phyloP scores from a whole-genome alignment of 2,329 filamentous ascomycete genomes.

The Colletotrichum ledebouriae region DNA sequence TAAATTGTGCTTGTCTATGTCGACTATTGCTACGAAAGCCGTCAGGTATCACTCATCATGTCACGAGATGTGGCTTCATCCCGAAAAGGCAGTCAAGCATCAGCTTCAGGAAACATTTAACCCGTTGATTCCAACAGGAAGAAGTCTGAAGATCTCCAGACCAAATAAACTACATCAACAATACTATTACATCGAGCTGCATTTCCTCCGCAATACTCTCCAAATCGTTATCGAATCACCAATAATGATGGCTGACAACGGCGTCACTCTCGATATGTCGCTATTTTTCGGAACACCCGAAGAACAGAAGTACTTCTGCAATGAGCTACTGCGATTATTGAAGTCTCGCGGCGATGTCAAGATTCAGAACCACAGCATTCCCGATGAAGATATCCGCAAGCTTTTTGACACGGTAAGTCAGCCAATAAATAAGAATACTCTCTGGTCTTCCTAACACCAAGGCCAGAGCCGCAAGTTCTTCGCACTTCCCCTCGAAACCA shows the following conservation, averaged over 20 bases:
- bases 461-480: slow-evolving; percentile 35
- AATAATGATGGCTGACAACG: no score
- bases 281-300: neutral
- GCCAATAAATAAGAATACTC: rapidly evolving
- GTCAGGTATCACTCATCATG: neutral
- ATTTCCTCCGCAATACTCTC: neutral
- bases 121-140: neutral
- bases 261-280: no score
- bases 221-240: slow-evolving; percentile 40
- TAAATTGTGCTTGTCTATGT: neutral
- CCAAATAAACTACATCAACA: no score
- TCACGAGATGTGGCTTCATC: neutral
- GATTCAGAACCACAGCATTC: slow-evolving; percentile 47
- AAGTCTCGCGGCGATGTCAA: slow-evolving; percentile 45
- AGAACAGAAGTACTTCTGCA: slow-evolving; percentile 46
- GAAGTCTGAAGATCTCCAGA: neutral
- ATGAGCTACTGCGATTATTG: slow-evolving; percentile 44
- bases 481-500: slow-evolving; percentile 46
- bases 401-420: slow-evolving; percentile 44
- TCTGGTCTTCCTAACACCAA: neutral
- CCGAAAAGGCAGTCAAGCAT: neutral
- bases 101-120: neutral
- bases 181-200: no score
- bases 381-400: slow-evolving; percentile 43
- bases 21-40: neutral